Base-by-base conservation (phyloP, 257 asterid genomes). In the Rehmannia glutinosa region DNA sequence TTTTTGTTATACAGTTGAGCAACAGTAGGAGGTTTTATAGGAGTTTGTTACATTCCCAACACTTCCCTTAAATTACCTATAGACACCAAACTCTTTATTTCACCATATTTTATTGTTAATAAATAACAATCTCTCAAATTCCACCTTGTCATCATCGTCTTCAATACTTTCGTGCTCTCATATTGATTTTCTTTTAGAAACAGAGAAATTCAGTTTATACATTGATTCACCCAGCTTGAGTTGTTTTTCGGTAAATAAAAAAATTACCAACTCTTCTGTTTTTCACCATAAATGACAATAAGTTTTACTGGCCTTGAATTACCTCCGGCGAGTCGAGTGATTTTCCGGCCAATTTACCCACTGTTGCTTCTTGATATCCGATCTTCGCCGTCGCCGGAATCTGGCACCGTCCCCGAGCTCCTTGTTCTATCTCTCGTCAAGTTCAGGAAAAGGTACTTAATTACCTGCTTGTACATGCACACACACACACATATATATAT, bases 281-380 rank as follows among this genome's bases (percentile, higher is more conserved):
- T 66, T 67, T 43, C 50, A 49, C 82, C 88, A 77, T 90, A 90
- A 90, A 90, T 90, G 97, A 85, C 96, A 80, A 90, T 21, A 87
- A 70, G 71, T 64, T 66, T 80, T 60, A 16, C 73, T 51, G 83
- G 83, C 28, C 33, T 73, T 78, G 49, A 70, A 64, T 51, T 25
- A 19, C 59, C 64, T 35, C 62, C 64, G 55, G 80, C 59, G 72
- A 76, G 68, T 61, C 72, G 27, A 72, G 54, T 39, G 46, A 64
- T 54, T 68, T 70, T 78, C 68, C 59, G 69, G 75, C 78, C 80
- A 28, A 20, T 46, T 4, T 57, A 15, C 19, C 66, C 66, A 12
- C 1, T 45, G 39, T 19, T 10, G 20, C 21, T 71, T 1, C 69
- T 76, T 0, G 81, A 75, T 38, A 80, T 54, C 3, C 69, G 67